Percentiles rank a stretch among this genome's conserved stretches.
Conservation (phyloP, 2,329 filamentous ascomycete genomes). For the Ophiognomonia clavigignenti-juglandacearum region DNA sequence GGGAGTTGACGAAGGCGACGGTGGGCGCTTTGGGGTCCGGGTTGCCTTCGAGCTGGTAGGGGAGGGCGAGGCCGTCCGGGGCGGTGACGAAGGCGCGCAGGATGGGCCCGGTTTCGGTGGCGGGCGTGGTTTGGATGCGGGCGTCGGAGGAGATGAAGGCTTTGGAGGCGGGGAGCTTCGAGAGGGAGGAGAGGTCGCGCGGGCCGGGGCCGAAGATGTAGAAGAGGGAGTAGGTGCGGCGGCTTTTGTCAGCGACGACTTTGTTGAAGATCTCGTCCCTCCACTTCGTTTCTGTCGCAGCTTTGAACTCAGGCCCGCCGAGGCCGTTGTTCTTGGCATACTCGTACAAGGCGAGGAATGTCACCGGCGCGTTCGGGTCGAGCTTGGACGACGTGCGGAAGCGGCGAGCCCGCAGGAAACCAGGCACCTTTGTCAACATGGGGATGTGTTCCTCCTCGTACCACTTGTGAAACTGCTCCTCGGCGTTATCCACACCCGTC, state of each 20-base stretch:
- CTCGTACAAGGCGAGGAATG: conserved; percentile 67
- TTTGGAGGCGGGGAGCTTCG: conserved; percentile 38
- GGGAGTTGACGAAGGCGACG: conserved; percentile 73
- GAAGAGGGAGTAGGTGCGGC: conserved; percentile 65
- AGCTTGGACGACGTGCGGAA: conserved; percentile 60
- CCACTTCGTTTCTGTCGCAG: conserved; percentile 59
- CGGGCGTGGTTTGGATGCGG: conserved; percentile 48
- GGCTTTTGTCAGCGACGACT: conserved; percentile 50
- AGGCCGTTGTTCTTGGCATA: conserved; percentile 64
- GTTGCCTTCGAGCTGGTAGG: conserved; percentile 73
- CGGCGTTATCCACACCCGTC: conserved; percentile 42
- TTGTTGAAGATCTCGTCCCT: conserved; percentile 53
- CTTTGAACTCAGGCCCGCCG: conserved; percentile 57
- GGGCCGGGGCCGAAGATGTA: conserved; percentile 76
- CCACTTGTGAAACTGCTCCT: conserved; percentile 59
- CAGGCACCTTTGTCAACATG: conserved; percentile 68
- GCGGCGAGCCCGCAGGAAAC: conserved; percentile 70
- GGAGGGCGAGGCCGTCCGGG: conserved; percentile 61
- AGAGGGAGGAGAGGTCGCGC: conserved; percentile 59
- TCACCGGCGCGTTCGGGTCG: conserved; percentile 47
- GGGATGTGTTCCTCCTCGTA: conserved; percentile 69
- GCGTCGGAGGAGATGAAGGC: conserved; percentile 52
- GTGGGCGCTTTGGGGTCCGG: conserved; percentile 61
- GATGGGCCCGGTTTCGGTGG: conserved; percentile 34
- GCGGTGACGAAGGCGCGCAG: conserved; percentile 67